Conservation (phyloP, 1,284 basidiomycete genomes). For the Leccinum fuscescens region DNA sequence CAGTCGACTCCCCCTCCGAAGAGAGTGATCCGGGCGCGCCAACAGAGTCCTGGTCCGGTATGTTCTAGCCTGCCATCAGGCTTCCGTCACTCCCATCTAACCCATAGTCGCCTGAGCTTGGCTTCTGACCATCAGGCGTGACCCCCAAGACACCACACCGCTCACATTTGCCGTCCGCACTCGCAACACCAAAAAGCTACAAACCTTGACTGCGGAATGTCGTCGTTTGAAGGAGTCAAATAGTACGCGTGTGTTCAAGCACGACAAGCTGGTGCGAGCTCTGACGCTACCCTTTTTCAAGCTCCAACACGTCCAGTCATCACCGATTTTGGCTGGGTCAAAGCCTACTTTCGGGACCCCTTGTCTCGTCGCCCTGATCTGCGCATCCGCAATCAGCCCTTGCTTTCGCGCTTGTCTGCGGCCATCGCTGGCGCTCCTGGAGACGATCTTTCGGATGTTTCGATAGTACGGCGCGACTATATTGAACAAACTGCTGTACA, state of each 20-base stretch:
- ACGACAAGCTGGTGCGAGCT: neutral
- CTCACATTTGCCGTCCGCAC: constrained; percentile 15
- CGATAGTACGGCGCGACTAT: constrained; percentile 62
- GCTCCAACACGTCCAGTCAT: constrained; percentile 4
- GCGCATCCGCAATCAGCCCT: constrained; percentile 43
- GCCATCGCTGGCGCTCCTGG: constrained; percentile 60
- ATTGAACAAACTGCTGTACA: constrained; percentile 44
- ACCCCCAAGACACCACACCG: constrained; percentile 14
- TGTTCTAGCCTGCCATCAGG: no score
- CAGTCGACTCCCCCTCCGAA: constrained; percentile 2
- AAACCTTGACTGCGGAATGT: constrained; percentile 23
- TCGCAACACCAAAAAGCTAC: constrained; percentile 18
- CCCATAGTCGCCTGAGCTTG: no score
- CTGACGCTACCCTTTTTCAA: constrained; percentile 15
- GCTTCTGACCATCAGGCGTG: no score
- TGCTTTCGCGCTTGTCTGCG: constrained; percentile 52
- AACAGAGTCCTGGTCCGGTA: constrained; percentile 12
- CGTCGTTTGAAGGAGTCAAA: constrained; percentile 31
- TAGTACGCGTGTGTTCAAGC: constrained; percentile 12
- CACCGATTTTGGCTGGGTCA: constrained; percentile 22
- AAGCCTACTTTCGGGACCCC: constrained; percentile 12
- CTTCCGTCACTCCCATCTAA: no score
- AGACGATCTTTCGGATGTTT: constrained; percentile 58
- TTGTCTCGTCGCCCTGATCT: constrained; percentile 50
- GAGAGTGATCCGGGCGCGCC: neutral